Conservation (phyloP, 257 asterid species). For the Henckelia pumila region DNA sequence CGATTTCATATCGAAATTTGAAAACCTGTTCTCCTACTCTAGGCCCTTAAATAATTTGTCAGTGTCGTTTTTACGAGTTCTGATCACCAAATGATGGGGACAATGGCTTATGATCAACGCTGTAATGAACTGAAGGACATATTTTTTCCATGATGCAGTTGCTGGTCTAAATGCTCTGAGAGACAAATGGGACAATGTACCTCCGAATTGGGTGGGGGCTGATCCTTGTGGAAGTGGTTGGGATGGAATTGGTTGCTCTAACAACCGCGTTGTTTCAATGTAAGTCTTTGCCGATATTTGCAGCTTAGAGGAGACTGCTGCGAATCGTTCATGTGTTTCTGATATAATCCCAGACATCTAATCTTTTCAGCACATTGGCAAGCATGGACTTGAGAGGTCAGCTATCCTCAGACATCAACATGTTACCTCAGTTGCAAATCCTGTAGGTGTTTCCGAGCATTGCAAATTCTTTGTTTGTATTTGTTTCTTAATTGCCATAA, state of each 20-base stretch:
- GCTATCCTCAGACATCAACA: slow-evolving; percentile 39
- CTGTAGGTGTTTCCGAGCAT: slow-evolving; percentile 32
- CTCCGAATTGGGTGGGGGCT: slow-evolving; percentile 48
- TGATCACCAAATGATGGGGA: too few relatives aligned
- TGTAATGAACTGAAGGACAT: background rate
- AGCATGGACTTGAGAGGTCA: slow-evolving; percentile 34
- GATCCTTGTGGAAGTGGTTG: slow-evolving; percentile 54
- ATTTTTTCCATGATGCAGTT: slow-evolving; percentile 34
- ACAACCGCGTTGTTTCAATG: slow-evolving; percentile 41
- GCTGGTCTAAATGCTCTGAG: slow-evolving; percentile 34
- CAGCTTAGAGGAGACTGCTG: too few relatives aligned
- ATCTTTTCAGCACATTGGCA: slow-evolving; percentile 36
- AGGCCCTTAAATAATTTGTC: too few relatives aligned
- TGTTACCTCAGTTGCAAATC: slow-evolving; percentile 38
- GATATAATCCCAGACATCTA: background rate
- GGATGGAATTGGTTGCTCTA: slow-evolving; percentile 48
- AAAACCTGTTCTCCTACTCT: too few relatives aligned
- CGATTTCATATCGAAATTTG: too few relatives aligned
- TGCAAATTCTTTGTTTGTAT: background rate
- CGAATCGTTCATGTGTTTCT: too few relatives aligned
- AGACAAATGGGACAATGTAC: slow-evolving; percentile 39
- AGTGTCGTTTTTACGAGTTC: too few relatives aligned
- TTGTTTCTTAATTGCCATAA: background rate
- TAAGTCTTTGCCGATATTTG: slow-evolving; percentile 19
- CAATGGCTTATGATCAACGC: too few relatives aligned